Evolutionary conservation across 441 rosid genomes (phyloP).

Genomic region (Capsella rubella): DNA sequence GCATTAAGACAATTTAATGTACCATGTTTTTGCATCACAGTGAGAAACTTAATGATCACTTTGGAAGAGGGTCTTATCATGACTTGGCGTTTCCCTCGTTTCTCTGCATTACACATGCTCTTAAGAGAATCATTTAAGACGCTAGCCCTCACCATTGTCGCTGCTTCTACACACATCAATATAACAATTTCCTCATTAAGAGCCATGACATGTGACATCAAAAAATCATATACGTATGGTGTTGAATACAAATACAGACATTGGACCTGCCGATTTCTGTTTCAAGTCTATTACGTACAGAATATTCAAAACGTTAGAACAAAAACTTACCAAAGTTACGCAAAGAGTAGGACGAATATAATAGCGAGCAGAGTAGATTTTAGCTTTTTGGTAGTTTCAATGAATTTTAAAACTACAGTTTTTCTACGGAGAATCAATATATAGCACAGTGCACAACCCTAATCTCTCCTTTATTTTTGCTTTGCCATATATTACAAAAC

Average conservation of each 20-base stretch:
- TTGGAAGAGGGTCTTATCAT: not conserved
- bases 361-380: no score
- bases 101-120: slow-evolving; percentile 4
- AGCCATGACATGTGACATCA: not conserved
- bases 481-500: not conserved
- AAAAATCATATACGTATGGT: not conserved
- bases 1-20: not conserved
- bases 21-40: slow-evolving; percentile 6
- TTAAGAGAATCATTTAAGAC: not conserved
- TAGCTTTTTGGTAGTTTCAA: not conserved
- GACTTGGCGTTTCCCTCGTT: not conserved
- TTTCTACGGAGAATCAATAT: not conserved
- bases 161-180: not conserved
- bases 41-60: slow-evolving; percentile 3
- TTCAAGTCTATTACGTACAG: not conserved
- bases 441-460: not conserved
- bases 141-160: not conserved
- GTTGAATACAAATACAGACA: not conserved
- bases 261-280: not conserved
- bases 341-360: not conserved
- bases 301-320: not conserved
- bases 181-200: not conserved
- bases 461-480: not conserved
- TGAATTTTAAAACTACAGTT: not conserved
- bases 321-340: not conserved